These are phyloP conservation scores for Blastomyces emzantsi DNA, from an alignment of 2,329 filamentous ascomycete genomes.

Conservation along the genomic window DNA sequence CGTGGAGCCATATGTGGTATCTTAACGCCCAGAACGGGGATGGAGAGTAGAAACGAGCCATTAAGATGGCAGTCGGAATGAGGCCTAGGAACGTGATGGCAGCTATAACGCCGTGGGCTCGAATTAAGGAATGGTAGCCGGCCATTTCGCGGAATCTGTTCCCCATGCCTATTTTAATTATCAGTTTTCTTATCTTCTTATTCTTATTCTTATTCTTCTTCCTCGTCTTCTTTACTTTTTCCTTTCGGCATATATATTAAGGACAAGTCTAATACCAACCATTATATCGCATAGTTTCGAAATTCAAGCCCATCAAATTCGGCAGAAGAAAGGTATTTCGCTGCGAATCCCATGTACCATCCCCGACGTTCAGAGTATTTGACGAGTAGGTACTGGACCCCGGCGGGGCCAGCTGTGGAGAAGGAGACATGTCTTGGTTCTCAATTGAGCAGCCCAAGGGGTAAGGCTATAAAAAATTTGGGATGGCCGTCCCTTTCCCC, in stretches of 20 bases:
- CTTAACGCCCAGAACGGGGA: constrained; percentile 47
- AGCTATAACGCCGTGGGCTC: constrained; percentile 52
- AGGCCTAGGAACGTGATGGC: constrained; percentile 53
- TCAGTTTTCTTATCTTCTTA: not conserved
- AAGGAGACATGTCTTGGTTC: constrained; percentile 27
- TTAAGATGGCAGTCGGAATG: constrained; percentile 51
- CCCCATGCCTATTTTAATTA: constrained; percentile 48
- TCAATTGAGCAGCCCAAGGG: not conserved
- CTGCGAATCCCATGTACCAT: constrained; percentile 56
- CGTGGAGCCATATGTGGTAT: constrained; percentile 55
- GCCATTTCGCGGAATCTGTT: constrained; percentile 54
- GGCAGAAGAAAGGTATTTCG: constrained; percentile 56
- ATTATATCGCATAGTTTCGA: constrained; percentile 59
- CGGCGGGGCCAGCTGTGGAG: constrained; percentile 42
- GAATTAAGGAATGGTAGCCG: constrained; percentile 50
- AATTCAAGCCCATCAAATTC: constrained; percentile 55
- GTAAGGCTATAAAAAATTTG: not conserved
- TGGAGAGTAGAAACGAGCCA: constrained; percentile 52
- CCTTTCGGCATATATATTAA: not conserved
- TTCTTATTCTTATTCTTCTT: not conserved
- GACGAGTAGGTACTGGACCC: constrained; percentile 55
- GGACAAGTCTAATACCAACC: constrained; percentile 35
- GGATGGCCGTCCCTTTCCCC: not conserved
- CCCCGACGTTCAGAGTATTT: constrained; percentile 53
- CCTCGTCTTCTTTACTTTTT: not conserved